Percentiles rank a stretch among this genome's conserved stretches.
phyloP scores from a whole-genome alignment of 306 rosid species.

The Inga laurina region DNA sequence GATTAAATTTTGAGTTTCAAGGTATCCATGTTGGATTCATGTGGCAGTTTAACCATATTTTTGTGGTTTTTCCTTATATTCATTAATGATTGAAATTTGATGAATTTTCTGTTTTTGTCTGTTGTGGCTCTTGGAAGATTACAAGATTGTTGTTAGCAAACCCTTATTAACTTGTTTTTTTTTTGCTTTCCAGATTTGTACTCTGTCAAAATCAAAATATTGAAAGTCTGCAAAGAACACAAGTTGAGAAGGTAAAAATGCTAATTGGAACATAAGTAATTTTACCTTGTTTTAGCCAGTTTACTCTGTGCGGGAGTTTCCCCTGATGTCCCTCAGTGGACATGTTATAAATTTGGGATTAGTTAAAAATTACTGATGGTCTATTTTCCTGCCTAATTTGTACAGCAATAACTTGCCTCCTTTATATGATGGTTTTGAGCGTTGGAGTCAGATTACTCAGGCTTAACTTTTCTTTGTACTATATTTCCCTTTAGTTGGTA shows the following conservation, averaged over 20 bases:
- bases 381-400: slow-evolving; percentile 3
- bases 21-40: slow-evolving; percentile 7
- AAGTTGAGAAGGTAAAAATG: slow-evolving; percentile 72
- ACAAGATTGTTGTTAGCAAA: background rate
- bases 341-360: slow-evolving; percentile 26
- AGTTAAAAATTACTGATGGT: background rate
- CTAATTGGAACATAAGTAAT: slow-evolving; percentile 4
- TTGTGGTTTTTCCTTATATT: background rate
- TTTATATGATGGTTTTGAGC: slow-evolving; percentile 1
- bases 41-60: slow-evolving; percentile 1
- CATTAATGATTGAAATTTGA: background rate
- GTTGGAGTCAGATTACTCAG: slow-evolving; percentile 12
- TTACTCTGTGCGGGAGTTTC: slow-evolving; percentile 20
- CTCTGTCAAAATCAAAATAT: slow-evolving; percentile 44
- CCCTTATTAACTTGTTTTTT: slow-evolving; percentile 19
- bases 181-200: slow-evolving; percentile 48
- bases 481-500: background rate
- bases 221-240: slow-evolving; percentile 52
- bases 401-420: slow-evolving; percentile 14
- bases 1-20: background rate
- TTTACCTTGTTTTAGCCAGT: slow-evolving; percentile 17
- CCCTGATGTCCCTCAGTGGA: slow-evolving; percentile 9
- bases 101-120: slow-evolving; percentile 1
- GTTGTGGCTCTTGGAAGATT: slow-evolving; percentile 12
- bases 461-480: slow-evolving; percentile 1